Percentiles rank a stretch among this genome's conserved stretches.
phyloP scores from a whole-genome alignment of 2,329 filamentous ascomycete species.

The Ascochyta rabiei region DNA sequence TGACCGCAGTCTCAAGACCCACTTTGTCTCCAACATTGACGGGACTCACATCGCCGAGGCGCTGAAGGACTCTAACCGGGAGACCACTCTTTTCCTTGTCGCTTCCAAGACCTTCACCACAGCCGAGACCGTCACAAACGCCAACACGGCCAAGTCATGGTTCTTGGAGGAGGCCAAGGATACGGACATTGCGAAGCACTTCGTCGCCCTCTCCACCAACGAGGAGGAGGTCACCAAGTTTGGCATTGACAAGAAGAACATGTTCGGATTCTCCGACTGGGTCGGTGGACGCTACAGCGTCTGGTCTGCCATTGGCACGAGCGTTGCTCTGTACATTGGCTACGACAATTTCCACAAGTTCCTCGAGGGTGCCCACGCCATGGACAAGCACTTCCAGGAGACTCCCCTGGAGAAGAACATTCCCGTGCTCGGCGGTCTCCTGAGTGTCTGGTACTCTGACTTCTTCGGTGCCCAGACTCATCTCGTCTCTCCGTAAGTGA shows the following conservation, averaged over 20 bases:
- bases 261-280: constrained; percentile 99
- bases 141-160: constrained; percentile 96
- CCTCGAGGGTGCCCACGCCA: constrained; percentile 89
- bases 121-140: constrained; percentile 95
- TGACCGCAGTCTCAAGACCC: constrained; percentile 81
- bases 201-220: constrained; percentile 97
- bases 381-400: constrained; percentile 97
- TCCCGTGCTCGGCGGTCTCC: constrained; percentile 84
- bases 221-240: constrained; percentile 96
- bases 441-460: constrained; percentile 98
- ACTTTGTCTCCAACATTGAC: constrained; percentile 99
- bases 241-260: constrained; percentile 97
- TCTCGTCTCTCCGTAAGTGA: constrained; percentile 87
- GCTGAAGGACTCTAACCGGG: constrained; percentile 83
- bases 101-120: constrained; percentile 99
- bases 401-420: constrained; percentile 95
- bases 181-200: constrained; percentile 90
- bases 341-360: constrained; percentile 98
- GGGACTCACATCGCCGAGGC: constrained; percentile 97
- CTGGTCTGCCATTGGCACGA: constrained; percentile 97
- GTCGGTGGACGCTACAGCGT: constrained; percentile 98
- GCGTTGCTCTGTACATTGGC: constrained; percentile 92
- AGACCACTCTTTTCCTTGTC: constrained; percentile 98
- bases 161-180: constrained; percentile 89
- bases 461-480: constrained; percentile 99